Evolutionary conservation across 2,329 filamentous ascomycete species (phyloP).

Genomic region (Talaromyces albobiverticillius): DNA sequence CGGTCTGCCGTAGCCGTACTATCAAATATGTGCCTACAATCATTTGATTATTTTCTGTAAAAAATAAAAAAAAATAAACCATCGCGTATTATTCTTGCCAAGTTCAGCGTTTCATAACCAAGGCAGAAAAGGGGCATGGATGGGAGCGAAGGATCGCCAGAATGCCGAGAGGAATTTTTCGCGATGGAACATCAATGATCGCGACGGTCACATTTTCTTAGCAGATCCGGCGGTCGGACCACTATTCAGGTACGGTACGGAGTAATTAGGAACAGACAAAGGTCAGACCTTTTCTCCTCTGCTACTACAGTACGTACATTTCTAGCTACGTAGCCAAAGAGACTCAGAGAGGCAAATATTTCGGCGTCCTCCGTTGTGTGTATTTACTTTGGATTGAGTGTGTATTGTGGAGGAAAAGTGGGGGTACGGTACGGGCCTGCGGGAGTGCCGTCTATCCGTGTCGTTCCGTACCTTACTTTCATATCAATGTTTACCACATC

Average conservation of each 20-base stretch:
- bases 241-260: not conserved
- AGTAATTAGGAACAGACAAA: not conserved
- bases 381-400: no score
- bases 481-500: no score
- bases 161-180: not conserved
- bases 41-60: no score
- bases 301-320: no score
- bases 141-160: not conserved
- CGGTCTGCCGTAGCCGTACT: no score
- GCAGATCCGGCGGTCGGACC: not conserved
- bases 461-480: not conserved
- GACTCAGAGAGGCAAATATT: no score
- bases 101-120: not conserved
- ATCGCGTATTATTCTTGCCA: no score
- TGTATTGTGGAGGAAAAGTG: not conserved
- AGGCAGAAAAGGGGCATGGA: not conserved
- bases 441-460: not conserved
- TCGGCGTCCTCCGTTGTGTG: no score
- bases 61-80: not conserved
- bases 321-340: no score
- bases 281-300: no score
- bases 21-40: no score
- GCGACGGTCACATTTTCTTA: not conserved
- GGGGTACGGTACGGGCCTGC: not conserved
- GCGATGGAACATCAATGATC: not conserved